Evolutionary conservation across 352 stramenopile species (phyloP), one percentile per base, ranked within the genome.

Genomic region (Pythium chondricola): DNA sequence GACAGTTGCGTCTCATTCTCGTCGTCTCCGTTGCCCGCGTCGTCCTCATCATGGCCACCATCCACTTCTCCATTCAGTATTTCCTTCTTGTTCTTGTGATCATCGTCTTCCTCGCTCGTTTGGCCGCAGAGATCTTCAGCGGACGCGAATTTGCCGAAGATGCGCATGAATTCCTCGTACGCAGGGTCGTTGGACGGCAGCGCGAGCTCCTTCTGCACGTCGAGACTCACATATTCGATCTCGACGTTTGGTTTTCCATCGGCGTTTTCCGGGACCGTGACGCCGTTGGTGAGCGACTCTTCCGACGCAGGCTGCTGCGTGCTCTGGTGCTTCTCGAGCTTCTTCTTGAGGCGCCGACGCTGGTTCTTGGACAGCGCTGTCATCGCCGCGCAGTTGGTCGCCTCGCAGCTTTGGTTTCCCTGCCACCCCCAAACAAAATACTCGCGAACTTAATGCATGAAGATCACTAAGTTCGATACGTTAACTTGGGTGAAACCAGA

Each of bases 101-200:
- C 56, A 4, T 37, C 53, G 9, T 80, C 70, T 51, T 83, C 72
- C 32, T 81, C 68, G 25, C 67, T 55, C 26, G 64, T 74, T 18
- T 67, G 61, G 9, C 72, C 77, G 41, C 76, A 90, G 6, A 93
- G 65, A 37, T 93, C 83, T 43, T 96, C 84, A 2, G 81, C 78
- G 0, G 74, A 83, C 43, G 75, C 81, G 36, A 95, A 93, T 53
- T 82, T 88, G 43, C 79, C 65, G 36, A 96, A 95, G 25, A 97
- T 81, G 36, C 88, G 74, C 63, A 86, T 84, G 52, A 97, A 93
- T 57, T 95, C 82, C 36, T 85, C 79, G 41, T 88, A 86, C 14
- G 66, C 63, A 1, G 77, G 74, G 25, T 91, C 80, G 37, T 89
- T 77, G 38, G 69, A 53, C 1, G 67, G 62, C 25, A 90, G 50